These are phyloP conservation scores for Rhizophagus prolifer DNA, from an alignment of 192 early-diverging fungal genomes.

Conservation along the genomic window DNA sequence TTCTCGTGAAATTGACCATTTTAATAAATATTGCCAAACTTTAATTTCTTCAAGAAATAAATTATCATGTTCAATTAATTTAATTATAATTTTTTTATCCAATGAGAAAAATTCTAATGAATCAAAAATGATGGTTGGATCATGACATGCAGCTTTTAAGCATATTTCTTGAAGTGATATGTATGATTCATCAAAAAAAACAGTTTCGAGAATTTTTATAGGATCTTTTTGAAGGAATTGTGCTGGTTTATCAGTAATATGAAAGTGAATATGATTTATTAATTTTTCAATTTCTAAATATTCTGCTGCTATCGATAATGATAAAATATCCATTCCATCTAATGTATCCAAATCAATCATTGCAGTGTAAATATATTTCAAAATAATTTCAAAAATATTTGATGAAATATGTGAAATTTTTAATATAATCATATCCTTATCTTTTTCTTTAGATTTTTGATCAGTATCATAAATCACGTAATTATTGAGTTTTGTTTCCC, in stretches of 20 bases:
- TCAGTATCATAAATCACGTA: too few relatives aligned
- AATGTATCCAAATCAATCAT: slow-evolving; percentile 1
- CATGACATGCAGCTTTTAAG: neutral
- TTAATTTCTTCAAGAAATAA: slow-evolving; percentile 2
- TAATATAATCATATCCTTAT: neutral
- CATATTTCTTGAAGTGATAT: neutral
- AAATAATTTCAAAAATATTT: slow-evolving; percentile 4
- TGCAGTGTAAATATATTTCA: slow-evolving; percentile 4
- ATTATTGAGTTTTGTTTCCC: too few relatives aligned
- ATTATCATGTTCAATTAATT: neutral
- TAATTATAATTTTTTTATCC: neutral
- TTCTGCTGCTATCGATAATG: neutral
- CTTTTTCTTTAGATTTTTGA: neutral
- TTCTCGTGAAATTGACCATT: neutral
- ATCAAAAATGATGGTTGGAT: neutral
- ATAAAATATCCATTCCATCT: neutral
- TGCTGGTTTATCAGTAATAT: neutral
- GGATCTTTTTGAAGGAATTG: neutral
- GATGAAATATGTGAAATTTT: neutral
- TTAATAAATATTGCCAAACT: slow-evolving; percentile 6
- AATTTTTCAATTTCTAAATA: neutral
- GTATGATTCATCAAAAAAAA: neutral
- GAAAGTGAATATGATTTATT: neutral
- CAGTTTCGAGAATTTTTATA: neutral
- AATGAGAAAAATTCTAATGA: neutral